Percentiles rank a stretch among this genome's conserved stretches.
phyloP scores from a whole-genome alignment of 805 yeast species.

The Saturnispora diversa region DNA sequence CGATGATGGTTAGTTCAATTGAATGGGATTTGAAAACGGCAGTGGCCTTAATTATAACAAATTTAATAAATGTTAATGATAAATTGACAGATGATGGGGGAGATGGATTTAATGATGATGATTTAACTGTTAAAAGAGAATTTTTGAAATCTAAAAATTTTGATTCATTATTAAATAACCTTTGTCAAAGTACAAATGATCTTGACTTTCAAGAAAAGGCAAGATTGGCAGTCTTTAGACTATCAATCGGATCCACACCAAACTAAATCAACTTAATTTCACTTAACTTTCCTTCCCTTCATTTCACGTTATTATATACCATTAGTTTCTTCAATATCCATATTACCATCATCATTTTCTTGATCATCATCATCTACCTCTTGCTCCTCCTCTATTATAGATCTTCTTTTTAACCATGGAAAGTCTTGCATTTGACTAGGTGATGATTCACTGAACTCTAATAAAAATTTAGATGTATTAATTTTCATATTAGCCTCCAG shows the following conservation, averaged over 20 bases:
- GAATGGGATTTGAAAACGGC: conserved; percentile 10
- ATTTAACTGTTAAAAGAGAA: not conserved
- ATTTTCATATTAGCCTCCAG: conserved; percentile 45
- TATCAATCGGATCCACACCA: conserved; percentile 4
- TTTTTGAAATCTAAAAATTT: conserved; percentile 4
- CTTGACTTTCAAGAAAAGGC: conserved; percentile 11
- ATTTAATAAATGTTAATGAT: conserved; percentile 3
- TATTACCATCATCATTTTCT: conserved; percentile 40
- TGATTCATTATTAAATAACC: conserved; percentile 2
- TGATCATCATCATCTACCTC: conserved; percentile 3
- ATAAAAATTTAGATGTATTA: conserved; percentile 18
- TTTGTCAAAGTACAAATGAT: conserved; percentile 7
- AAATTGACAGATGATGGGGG: not conserved
- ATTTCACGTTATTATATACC: too few species aligned
- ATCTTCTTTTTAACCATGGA: conserved; percentile 5
- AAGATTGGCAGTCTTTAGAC: conserved; percentile 6
- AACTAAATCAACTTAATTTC: conserved; percentile 7
- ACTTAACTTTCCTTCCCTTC: too few species aligned
- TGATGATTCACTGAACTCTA: conserved; percentile 3
- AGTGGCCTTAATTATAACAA: conserved; percentile 4
- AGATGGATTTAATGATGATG: not conserved
- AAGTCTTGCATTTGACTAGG: conserved; percentile 6
- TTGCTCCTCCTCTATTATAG: not conserved
- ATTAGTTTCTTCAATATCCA: conserved; percentile 60
- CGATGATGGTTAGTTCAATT: not conserved